Evolutionary conservation across 257 asterid genomes (phyloP), one percentile per base, ranked within the genome.

Genomic region (Mitragyna speciosa): DNA sequence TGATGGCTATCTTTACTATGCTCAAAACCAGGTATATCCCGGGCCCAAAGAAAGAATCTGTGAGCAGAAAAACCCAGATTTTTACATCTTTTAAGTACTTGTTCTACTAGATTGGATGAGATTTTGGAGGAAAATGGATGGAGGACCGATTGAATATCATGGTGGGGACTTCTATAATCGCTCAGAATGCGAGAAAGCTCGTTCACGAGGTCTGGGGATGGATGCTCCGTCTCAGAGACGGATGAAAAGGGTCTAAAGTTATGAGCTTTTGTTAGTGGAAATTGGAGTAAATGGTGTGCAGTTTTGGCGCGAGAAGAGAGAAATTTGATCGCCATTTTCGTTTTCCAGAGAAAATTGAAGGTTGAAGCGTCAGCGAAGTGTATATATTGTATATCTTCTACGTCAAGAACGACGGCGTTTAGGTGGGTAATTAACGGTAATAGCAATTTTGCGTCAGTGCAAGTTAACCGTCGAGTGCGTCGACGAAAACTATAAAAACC

Each of bases 31-130:
- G 97, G 92, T 28, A 92, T 58, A 45, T 64, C 75, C 82, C 84
- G 89, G 43, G 97, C 96, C 99, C 97, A 95, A 1, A 86, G 84
- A 48, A 95, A 93, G 95, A 95, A 94, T 73, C 99, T 90, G 77
- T 95, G 98, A 43, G 97, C 97, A 20, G 99, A 89, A 70, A 93
- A 93, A 6, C 97, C 97, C 17, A 95, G 93, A 81, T 88, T 88
- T 74, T 82, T 92, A 87, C 99, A 93, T 63, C 98, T 85, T 75
- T 91, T 93, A 81, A 95, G 86, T 22, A 95, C 98, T 75, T 91
- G 91, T 75, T 93, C 98, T 48, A 95, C 96, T 64, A 91, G 47
- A 64, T 81, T 28, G 0, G 86, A 26, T 45, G 94, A 88, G 63
- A 95, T 75, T 4, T 80, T 71, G 24, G 93, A 52, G 39, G 80